Conservation (phyloP, 2,329 filamentous ascomycete species). For the Colletotrichum lupini region DNA sequence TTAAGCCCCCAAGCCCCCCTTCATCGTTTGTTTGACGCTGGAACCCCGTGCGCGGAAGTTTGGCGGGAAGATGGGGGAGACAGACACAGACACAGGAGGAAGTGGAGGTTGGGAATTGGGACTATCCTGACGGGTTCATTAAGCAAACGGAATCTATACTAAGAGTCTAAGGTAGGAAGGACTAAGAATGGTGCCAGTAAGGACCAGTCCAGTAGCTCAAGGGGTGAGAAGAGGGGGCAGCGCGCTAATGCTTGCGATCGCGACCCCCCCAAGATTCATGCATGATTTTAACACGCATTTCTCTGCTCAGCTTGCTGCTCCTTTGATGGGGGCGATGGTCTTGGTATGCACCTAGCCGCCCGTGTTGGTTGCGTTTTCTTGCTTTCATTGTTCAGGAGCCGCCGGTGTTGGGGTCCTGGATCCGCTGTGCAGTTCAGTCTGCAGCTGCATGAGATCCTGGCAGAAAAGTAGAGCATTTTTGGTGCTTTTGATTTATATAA, state of each 20-base stretch:
- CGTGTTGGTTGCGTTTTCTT: not conserved
- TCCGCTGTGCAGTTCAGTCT: too few relatives aligned
- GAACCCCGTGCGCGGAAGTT: not conserved
- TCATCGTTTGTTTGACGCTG: constrained; percentile 18
- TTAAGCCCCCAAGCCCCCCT: not conserved
- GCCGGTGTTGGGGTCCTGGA: not conserved
- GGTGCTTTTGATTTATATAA: too few relatives aligned
- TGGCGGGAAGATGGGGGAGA: not conserved
- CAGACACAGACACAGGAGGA: too few relatives aligned
- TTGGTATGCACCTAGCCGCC: not conserved
- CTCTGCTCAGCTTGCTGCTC: too few relatives aligned
- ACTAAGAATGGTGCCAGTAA: too few relatives aligned
- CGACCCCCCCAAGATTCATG: not conserved
- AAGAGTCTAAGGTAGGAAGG: too few relatives aligned
- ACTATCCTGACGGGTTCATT: too few relatives aligned
- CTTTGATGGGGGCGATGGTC: not conserved
- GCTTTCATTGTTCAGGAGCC: not conserved
- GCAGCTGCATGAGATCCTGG: not conserved
- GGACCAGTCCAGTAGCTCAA: too few relatives aligned
- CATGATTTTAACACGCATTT: not conserved
- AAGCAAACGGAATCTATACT: too few relatives aligned
- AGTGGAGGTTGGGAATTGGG: too few relatives aligned
- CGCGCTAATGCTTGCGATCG: not conserved
- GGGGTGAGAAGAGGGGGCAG: not conserved
- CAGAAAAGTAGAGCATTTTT: not conserved